Evolutionary conservation across 371 early-diverging fungal genomes (phyloP).

Genomic region (Mortierella polycephala): DNA sequence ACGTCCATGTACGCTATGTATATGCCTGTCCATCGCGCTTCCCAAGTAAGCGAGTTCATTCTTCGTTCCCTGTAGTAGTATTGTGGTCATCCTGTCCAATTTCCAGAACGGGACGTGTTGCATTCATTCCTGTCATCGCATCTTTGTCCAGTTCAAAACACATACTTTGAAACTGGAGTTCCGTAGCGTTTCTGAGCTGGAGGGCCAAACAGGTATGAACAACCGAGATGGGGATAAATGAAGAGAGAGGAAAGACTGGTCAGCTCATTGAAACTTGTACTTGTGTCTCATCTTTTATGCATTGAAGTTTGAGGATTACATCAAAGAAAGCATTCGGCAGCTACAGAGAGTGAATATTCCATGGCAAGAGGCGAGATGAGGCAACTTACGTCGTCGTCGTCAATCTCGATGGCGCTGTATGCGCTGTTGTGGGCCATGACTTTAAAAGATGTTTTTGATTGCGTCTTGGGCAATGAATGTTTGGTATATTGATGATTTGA

Average conservation of each 20-base stretch:
- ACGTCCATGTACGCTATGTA: too few relatives aligned
- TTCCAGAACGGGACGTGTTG: not conserved
- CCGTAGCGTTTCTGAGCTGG: slow-evolving; percentile 31
- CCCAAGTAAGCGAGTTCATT: too few relatives aligned
- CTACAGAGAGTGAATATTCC: not conserved
- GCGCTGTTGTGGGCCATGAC: slow-evolving; percentile 27
- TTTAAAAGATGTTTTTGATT: not conserved
- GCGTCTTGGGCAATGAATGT: not conserved
- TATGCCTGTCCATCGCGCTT: too few relatives aligned
- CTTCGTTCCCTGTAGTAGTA: not conserved
- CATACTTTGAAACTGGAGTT: slow-evolving; percentile 54
- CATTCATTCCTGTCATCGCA: too few relatives aligned
- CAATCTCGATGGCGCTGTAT: slow-evolving; percentile 52
- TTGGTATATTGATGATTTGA: not conserved
- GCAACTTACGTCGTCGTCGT: slow-evolving; percentile 38
- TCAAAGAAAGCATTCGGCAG: not conserved
- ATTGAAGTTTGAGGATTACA: not conserved
- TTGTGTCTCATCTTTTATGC: not conserved
- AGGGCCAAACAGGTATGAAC: not conserved
- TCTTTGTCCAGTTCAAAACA: not conserved
- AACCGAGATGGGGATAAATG: not conserved
- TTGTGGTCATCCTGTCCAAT: slow-evolving; percentile 8
- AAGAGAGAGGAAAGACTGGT: slow-evolving; percentile 1
- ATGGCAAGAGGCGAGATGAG: not conserved
- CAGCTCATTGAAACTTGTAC: too few relatives aligned